Conservation (phyloP, 2,329 filamentous ascomycete genomes). For the Aaosphaeria pasadenensis region DNA sequence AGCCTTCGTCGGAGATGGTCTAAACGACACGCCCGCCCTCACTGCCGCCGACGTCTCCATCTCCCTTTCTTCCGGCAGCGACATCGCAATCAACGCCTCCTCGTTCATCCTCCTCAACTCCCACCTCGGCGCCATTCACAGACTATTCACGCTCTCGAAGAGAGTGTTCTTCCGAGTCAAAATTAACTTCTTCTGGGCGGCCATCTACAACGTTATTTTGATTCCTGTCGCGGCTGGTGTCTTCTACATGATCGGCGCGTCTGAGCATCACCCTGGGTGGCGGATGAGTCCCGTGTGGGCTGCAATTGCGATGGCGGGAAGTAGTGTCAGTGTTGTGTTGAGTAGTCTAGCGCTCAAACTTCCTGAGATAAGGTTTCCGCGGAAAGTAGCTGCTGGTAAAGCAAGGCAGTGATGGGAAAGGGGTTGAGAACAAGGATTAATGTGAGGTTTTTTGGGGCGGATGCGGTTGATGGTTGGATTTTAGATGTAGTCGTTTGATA, state of each 20-base stretch:
- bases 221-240: slow-evolving; percentile 80
- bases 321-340: slow-evolving; percentile 82
- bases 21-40: slow-evolving; percentile 85
- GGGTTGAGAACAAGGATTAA: too few relatives aligned
- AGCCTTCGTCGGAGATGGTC: slow-evolving; percentile 86
- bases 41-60: slow-evolving; percentile 80
- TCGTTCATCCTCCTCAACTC: slow-evolving; percentile 78
- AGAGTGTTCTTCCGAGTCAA: slow-evolving; percentile 74
- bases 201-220: slow-evolving; percentile 75
- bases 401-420: too few relatives aligned
- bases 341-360: slow-evolving; percentile 69
- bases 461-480: too few relatives aligned
- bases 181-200: slow-evolving; percentile 83
- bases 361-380: background rate
- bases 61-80: slow-evolving; percentile 74
- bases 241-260: slow-evolving; percentile 56
- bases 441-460: too few relatives aligned
- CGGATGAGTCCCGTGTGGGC: slow-evolving; percentile 80
- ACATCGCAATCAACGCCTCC: slow-evolving; percentile 78
- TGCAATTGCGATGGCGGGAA: slow-evolving; percentile 86
- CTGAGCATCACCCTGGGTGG: slow-evolving; percentile 48
- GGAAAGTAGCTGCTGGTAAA: too few relatives aligned
- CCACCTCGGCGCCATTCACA: slow-evolving; percentile 66
- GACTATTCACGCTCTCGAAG: slow-evolving; percentile 69
- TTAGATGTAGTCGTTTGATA: too few relatives aligned